Conservation (phyloP, 306 rosid species). For the Vicia faba region DNA sequence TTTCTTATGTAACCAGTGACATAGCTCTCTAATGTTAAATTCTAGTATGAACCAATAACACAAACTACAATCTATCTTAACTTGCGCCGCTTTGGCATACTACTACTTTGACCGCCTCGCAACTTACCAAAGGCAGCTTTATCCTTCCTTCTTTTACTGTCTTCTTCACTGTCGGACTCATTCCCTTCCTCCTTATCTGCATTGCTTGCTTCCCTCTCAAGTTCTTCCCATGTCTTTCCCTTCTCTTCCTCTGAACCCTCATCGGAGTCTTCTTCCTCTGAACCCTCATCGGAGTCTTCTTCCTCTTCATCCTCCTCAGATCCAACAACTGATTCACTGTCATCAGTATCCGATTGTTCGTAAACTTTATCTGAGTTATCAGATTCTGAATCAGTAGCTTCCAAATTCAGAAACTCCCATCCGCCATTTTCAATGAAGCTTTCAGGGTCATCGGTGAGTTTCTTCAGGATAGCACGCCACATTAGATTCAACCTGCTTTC, state of each 20-base stretch:
- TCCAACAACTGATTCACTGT: constrained; percentile 82
- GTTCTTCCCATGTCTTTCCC: constrained; percentile 90
- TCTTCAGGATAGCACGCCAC: constrained; percentile 90
- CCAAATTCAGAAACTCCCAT: constrained; percentile 95
- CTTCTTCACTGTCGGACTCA: constrained; percentile 94
- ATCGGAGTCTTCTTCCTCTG: constrained; percentile 39
- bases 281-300: constrained; percentile 48
- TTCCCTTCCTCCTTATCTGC: constrained; percentile 90
- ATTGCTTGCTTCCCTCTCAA: constrained; percentile 96
- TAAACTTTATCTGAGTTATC: constrained; percentile 80
- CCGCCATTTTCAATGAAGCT: constrained; percentile 93
- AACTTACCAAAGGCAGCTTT: constrained; percentile 77
- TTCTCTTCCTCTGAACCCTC: constrained; percentile 50
- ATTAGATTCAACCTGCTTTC: constrained; percentile 93
- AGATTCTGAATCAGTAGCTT: constrained; percentile 89
- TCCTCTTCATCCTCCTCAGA: constrained; percentile 60
- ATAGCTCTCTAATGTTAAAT: too few species aligned
- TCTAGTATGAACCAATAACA: neutral
- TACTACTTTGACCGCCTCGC: constrained; percentile 50
- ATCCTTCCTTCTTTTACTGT: constrained; percentile 79
- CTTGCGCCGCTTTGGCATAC: constrained; percentile 68
- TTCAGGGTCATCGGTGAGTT: constrained; percentile 88
- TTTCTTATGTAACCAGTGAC: too few species aligned
- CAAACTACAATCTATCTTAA: constrained; percentile 48
- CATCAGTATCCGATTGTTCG: constrained; percentile 76